Conservation (phyloP, 2,329 filamentous ascomycete species). For the Claviceps lovelessii region DNA sequence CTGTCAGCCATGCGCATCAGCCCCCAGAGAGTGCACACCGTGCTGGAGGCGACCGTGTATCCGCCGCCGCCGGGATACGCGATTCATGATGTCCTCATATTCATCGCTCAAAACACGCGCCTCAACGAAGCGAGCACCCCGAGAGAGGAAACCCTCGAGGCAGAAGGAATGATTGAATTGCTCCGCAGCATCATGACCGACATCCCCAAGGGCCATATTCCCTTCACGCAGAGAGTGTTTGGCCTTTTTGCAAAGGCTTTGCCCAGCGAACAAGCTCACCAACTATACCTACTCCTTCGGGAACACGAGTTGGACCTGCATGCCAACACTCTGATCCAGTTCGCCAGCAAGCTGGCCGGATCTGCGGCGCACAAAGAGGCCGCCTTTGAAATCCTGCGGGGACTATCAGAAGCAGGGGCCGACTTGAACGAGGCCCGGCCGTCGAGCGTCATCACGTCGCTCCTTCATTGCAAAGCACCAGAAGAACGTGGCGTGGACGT, state of each 20-base stretch:
- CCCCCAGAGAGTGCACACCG: slow-evolving; percentile 17
- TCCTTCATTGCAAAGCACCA: slow-evolving; percentile 30
- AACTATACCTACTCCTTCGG: slow-evolving; percentile 23
- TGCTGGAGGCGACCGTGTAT: slow-evolving; percentile 25
- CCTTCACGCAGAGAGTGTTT: slow-evolving; percentile 25
- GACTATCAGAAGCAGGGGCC: slow-evolving; percentile 23
- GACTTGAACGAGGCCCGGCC: slow-evolving; percentile 32
- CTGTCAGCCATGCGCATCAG: slow-evolving; percentile 19
- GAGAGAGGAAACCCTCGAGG: slow-evolving; percentile 12
- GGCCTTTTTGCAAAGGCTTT: slow-evolving; percentile 18
- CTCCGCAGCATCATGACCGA: slow-evolving; percentile 17
- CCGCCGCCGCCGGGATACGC: slow-evolving; percentile 23
- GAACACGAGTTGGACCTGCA: slow-evolving; percentile 19
- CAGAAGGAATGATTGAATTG: slow-evolving; percentile 17
- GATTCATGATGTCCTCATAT: slow-evolving; percentile 21
- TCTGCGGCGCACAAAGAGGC: slow-evolving; percentile 23
- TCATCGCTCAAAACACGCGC: slow-evolving; percentile 14
- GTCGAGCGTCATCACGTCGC: slow-evolving; percentile 41
- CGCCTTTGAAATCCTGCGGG: slow-evolving; percentile 28
- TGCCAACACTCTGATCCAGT: slow-evolving; percentile 30
- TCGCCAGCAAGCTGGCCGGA: slow-evolving; percentile 32
- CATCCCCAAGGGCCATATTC: slow-evolving; percentile 16
- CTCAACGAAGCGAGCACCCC: slow-evolving; percentile 7
- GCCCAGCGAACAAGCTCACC: slow-evolving; percentile 16
- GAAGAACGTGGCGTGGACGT: slow-evolving; percentile 6